These are phyloP conservation scores for Massariosphaeria phaeospora DNA, from an alignment of 495 filamentous ascomycete species.

Conservation along the genomic window DNA sequence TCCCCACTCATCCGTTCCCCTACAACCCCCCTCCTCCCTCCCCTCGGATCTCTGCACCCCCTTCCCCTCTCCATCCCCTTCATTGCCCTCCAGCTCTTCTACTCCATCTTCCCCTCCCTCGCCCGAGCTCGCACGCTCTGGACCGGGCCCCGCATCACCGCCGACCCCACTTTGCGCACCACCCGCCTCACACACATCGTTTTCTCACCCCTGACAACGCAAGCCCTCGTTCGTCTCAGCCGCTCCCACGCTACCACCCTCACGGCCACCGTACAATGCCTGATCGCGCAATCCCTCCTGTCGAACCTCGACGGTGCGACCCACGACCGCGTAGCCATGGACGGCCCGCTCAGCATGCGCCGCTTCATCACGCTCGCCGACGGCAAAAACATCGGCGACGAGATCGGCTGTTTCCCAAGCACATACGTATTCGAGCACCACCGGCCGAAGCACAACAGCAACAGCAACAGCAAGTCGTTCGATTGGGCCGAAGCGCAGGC, in stretches of 20 bases:
- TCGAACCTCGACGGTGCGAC: neutral
- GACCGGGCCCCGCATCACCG: slow-evolving; percentile 23
- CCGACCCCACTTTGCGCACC: neutral
- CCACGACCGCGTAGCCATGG: neutral
- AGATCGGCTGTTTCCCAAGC: neutral
- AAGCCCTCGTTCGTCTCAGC: slow-evolving; percentile 1
- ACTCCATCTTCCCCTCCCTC: slow-evolving; percentile 15
- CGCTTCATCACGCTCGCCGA: neutral
- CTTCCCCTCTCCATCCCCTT: slow-evolving; percentile 36
- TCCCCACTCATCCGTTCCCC: slow-evolving; percentile 2
- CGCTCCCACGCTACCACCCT: slow-evolving; percentile 7
- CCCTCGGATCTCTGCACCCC: slow-evolving; percentile 19
- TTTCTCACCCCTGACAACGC: neutral
- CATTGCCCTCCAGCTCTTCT: slow-evolving; percentile 35
- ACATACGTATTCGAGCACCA: slow-evolving; percentile 12
- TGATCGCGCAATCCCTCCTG: neutral
- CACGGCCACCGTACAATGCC: slow-evolving; percentile 6
- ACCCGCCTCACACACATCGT: neutral
- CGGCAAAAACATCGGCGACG: neutral
- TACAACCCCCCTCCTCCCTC: slow-evolving; percentile 8
- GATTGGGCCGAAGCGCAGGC: slow-evolving; percentile 43
- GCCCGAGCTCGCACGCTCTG: neutral
- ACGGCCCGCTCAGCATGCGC: slow-evolving; percentile 7
- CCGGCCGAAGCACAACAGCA: neutral
- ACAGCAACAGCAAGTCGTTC: neutral